Conservation (phyloP, 495 filamentous ascomycete species). For the Penicillium atrosanguineum region DNA sequence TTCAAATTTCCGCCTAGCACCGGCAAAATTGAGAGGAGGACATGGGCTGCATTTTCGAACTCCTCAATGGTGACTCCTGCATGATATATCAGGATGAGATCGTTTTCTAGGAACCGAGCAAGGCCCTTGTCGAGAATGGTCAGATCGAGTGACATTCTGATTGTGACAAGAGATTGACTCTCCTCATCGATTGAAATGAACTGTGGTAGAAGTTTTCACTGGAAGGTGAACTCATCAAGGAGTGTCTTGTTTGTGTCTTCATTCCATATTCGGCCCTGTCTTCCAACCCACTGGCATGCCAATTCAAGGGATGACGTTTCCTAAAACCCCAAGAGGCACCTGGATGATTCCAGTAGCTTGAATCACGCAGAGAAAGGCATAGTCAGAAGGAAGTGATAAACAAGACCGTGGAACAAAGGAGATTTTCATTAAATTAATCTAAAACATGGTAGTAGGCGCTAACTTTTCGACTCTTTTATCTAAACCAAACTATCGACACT, state of each 20-base stretch:
- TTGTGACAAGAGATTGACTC: not conserved
- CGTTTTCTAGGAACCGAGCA: not conserved
- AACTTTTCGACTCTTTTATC: not conserved
- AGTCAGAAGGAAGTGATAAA: not conserved
- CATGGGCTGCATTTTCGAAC: not conserved
- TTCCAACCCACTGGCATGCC: not conserved
- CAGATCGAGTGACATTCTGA: not conserved
- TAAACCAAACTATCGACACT: constrained; percentile 29
- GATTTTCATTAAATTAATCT: not conserved
- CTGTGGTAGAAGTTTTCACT: not conserved
- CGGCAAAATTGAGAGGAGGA: not conserved
- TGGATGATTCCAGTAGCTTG: not conserved
- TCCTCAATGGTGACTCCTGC: not conserved
- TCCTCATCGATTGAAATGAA: not conserved
- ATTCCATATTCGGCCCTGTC: not conserved
- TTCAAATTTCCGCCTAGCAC: not conserved
- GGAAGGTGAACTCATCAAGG: not conserved
- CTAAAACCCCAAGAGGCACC: not conserved
- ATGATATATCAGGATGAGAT: not conserved
- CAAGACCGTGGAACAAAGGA: not conserved
- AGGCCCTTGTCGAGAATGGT: not conserved
- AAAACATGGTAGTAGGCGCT: not conserved
- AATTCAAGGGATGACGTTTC: not conserved
- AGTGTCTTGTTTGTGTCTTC: not conserved
- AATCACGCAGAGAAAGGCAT: not conserved